phyloP scores from a whole-genome alignment of 768 basidiomycete genomes.

The Mycena venus region DNA sequence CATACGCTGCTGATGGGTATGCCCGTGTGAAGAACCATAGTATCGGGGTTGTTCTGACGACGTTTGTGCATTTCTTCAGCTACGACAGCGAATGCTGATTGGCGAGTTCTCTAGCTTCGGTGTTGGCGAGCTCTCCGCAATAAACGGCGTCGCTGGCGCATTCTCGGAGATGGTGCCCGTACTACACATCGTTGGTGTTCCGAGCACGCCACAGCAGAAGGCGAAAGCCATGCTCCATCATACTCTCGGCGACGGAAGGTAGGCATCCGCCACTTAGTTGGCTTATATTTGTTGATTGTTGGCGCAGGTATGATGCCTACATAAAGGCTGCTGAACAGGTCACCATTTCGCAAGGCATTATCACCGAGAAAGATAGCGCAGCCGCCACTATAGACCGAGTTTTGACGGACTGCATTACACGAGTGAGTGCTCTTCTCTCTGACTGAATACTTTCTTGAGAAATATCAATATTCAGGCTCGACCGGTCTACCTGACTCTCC shows the following conservation, averaged over 20 bases:
- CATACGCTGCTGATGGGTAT: slow-evolving; percentile 95
- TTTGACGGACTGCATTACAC: slow-evolving; percentile 75
- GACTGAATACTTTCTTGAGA: too few species aligned
- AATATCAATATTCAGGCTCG: slow-evolving; percentile 57
- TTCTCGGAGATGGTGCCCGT: slow-evolving; percentile 93
- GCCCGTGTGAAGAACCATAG: slow-evolving; percentile 84
- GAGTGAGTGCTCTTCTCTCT: slow-evolving; percentile 32
- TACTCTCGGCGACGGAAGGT: slow-evolving; percentile 88
- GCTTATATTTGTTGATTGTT: neutral
- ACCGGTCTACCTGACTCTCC: slow-evolving; percentile 89
- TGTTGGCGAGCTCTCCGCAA: slow-evolving; percentile 92
- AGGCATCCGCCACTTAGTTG: neutral
- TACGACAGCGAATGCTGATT: neutral
- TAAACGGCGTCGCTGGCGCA: slow-evolving; percentile 87
- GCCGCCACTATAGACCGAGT: slow-evolving; percentile 83
- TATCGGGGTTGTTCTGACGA: slow-evolving; percentile 83
- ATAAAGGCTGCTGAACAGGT: slow-evolving; percentile 80
- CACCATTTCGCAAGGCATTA: slow-evolving; percentile 73
- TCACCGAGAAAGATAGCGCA: slow-evolving; percentile 69
- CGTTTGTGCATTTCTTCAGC: slow-evolving; percentile 54
- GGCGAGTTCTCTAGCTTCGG: slow-evolving; percentile 71
- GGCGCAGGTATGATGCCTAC: slow-evolving; percentile 82
- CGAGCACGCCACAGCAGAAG: slow-evolving; percentile 80
- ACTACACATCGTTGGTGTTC: slow-evolving; percentile 88
- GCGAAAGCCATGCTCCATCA: slow-evolving; percentile 85